A percentile compares a stretch with the other conserved stretches of the same genome.
These are phyloP conservation scores for Citrus trifoliata DNA, from an alignment of 345 rosid genomes.

Conservation along the genomic window DNA sequence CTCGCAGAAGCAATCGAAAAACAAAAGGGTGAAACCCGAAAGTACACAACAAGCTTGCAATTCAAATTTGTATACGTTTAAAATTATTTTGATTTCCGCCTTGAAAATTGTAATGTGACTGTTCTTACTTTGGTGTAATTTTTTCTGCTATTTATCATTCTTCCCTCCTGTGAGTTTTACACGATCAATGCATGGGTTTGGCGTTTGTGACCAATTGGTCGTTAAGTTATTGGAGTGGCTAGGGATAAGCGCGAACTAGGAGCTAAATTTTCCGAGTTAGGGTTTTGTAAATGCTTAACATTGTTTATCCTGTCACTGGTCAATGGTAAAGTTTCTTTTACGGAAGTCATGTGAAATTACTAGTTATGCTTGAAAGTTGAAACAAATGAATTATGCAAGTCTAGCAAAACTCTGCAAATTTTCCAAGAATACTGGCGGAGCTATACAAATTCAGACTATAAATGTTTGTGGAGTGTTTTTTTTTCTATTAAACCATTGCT, in stretches of 20 bases:
- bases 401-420: neutral
- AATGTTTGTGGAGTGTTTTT: neutral
- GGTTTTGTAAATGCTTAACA: neutral
- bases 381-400: neutral
- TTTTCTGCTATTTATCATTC: neutral
- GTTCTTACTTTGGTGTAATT: neutral
- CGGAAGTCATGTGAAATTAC: neutral
- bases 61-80: neutral
- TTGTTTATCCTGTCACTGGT: neutral
- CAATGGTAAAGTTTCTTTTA: neutral
- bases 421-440: neutral
- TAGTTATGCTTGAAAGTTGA: neutral
- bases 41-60: conserved; percentile 3
- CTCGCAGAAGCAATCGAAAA: conserved; percentile 19
- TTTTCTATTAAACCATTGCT: neutral
- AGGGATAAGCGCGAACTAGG: neutral
- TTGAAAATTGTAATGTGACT: neutral
- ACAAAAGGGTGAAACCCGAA: neutral
- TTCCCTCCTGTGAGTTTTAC: neutral
- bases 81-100: neutral
- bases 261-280: neutral
- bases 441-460: neutral
- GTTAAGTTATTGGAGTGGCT: neutral
- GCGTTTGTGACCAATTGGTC: neutral
- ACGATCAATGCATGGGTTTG: too few species aligned